phyloP scores from a whole-genome alignment of 2,329 filamentous ascomycete species.

The Calonectria hongkongensis region DNA sequence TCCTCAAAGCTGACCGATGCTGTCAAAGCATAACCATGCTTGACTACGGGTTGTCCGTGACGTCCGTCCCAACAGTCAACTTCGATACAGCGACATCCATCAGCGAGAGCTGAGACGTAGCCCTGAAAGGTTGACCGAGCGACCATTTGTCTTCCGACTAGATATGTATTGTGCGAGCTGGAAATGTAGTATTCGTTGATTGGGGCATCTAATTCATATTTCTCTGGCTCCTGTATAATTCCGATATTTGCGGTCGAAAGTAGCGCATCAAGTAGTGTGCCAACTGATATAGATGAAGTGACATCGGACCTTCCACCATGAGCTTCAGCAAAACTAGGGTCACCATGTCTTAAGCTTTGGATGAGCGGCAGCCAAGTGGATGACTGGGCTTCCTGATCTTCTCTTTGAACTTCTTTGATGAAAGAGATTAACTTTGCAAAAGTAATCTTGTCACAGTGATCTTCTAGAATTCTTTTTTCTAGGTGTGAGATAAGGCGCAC shows the following conservation, averaged over 20 bases:
- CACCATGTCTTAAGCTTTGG: background rate
- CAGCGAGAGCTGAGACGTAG: slow-evolving; percentile 91
- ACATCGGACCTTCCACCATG: background rate
- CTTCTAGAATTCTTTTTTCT: background rate
- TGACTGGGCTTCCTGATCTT: background rate
- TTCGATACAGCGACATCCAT: slow-evolving; percentile 95
- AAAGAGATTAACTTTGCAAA: background rate
- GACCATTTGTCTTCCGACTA: slow-evolving; percentile 91
- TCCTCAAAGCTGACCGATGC: slow-evolving; percentile 92
- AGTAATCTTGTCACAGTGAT: background rate
- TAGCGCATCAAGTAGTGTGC: background rate
- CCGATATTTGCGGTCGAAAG: slow-evolving; percentile 73
- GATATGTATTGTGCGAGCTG: slow-evolving; percentile 98
- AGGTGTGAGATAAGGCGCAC: background rate
- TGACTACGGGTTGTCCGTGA: slow-evolving; percentile 90
- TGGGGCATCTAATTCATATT: slow-evolving; percentile 83
- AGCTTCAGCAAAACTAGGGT: background rate
- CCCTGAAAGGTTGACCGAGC: slow-evolving; percentile 95
- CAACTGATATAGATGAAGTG: background rate
- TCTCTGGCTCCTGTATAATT: slow-evolving; percentile 75
- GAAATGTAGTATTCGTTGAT: slow-evolving; percentile 98
- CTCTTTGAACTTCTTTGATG: background rate
- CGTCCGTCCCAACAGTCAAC: slow-evolving; percentile 98
- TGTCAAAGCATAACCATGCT: slow-evolving; percentile 92
- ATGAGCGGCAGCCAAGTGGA: background rate